phyloP scores from a whole-genome alignment of 257 asterid genomes.

The Solanum appendiculatum region DNA sequence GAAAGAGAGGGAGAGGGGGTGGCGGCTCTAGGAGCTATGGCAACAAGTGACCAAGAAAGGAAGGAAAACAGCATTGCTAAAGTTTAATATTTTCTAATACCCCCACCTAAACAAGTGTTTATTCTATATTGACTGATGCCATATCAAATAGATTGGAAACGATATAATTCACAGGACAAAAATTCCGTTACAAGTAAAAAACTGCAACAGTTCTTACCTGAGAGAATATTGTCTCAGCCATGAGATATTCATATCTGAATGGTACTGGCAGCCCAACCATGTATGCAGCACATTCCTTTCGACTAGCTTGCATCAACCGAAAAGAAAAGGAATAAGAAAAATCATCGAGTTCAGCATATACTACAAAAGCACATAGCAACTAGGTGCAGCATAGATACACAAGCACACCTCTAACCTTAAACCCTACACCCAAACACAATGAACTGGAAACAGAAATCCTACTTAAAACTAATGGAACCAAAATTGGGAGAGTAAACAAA shows the following conservation, averaged over 20 bases:
- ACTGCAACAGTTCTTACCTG: conserved; percentile 43
- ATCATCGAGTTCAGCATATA: neutral
- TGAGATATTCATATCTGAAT: conserved; percentile 91
- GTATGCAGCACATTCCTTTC: conserved; percentile 96
- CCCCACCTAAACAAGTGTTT: neutral
- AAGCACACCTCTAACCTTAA: neutral
- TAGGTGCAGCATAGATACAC: neutral
- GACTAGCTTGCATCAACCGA: conserved; percentile 92
- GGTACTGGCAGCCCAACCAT: conserved; percentile 98
- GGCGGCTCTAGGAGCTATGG: neutral
- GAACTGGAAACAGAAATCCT: neutral
- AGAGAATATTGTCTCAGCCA: conserved; percentile 98
- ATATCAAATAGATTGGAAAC: neutral
- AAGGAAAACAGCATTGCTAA: neutral
- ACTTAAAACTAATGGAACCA: neutral
- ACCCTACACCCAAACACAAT: neutral
- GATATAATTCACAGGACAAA: neutral
- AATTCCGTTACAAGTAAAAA: neutral
- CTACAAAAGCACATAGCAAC: neutral
- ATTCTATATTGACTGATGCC: neutral
- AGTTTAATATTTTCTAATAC: neutral
- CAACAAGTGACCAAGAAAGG: neutral
- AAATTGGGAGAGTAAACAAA: conserved; percentile 33
- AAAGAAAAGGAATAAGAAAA: neutral
- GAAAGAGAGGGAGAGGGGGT: neutral